Conservation (phyloP, 2,329 filamentous ascomycete species). For the Colletotrichum sublineola region DNA sequence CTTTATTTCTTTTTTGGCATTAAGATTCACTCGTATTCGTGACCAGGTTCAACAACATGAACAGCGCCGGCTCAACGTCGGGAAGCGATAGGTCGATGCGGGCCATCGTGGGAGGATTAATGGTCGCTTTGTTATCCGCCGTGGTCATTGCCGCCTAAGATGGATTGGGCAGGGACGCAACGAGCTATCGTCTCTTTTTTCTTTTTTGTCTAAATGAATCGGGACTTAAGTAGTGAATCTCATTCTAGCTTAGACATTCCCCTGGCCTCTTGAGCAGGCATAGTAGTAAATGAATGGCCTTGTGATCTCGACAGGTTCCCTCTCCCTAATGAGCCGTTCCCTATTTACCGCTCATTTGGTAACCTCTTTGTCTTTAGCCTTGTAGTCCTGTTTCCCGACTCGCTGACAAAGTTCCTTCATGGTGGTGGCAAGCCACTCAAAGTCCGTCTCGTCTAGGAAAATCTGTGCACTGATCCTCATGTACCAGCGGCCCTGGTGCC, state of each 20-base stretch:
- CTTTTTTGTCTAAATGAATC: background rate
- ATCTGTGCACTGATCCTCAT: conserved; percentile 83
- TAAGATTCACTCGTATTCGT: conserved; percentile 37
- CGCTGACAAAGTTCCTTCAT: conserved; percentile 65
- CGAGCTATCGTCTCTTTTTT: background rate
- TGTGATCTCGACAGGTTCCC: conserved; percentile 8
- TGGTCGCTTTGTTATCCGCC: conserved; percentile 28
- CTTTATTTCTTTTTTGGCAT: conserved; percentile 22
- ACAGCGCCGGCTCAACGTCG: conserved; percentile 28
- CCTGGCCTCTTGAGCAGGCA: conserved; percentile 30
- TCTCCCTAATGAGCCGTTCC: background rate
- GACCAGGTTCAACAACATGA: conserved; percentile 35
- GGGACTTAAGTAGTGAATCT: conserved; percentile 9
- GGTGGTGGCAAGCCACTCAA: conserved; percentile 74
- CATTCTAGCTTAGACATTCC: conserved; percentile 33
- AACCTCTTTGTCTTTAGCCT: background rate
- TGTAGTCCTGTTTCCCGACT: conserved; percentile 48
- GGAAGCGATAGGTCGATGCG: conserved; percentile 15
- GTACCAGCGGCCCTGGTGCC: conserved; percentile 76
- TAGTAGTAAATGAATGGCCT: conserved; percentile 35
- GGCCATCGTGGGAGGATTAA: conserved; percentile 28
- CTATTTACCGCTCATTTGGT: background rate
- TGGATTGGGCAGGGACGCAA: conserved; percentile 4
- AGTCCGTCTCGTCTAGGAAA: conserved; percentile 85
- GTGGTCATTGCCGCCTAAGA: conserved; percentile 36